Evolutionary conservation across 345 rosid genomes (phyloP), one percentile per base, ranked within the genome.

Genomic region (Odontarrhena argentea): DNA sequence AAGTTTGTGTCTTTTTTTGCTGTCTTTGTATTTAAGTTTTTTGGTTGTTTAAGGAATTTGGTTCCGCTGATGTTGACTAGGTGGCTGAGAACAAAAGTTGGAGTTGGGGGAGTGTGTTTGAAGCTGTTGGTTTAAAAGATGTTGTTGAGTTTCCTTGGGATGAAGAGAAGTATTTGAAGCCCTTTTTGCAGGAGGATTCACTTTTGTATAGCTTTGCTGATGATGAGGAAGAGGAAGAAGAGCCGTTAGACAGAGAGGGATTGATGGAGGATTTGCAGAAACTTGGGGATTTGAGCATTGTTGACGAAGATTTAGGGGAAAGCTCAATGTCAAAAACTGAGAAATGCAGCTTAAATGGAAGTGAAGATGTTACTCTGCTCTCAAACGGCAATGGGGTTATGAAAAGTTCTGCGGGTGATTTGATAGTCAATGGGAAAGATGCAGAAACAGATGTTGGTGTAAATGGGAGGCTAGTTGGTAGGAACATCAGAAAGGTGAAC

Each of bases 11-110:
- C 10, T 45, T 60, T 26, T 3, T 18, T 42, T 10, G 24, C 24
- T 12, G 10, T 18, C 35, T 8, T 55, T 37, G 15, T 5, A 56
- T 2, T 6, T 7, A 36, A 15, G 7, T 5, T 43, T 36, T 42
- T 13, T 28, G 4, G 7, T 35, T 55, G 2, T 18, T 71, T 62
- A 9, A 24, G 28, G 18, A 38, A 46, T 15, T 54, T 65, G 14
- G 18, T 65, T 76, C 24, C 13, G 54, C 28, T 53, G 10, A 45
- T 60, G 0, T 28, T 28, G n/a, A 55, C 37, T 58, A 94, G 97
- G 97, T 94, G 69, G 91, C 91, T 25, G 75, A 78, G 60, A 82
- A 88, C 70, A 83, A 73, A 74, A 77, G 89, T 55, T 94, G 95
- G 96, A 87, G 84, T 77, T 91, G 92, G 47, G 76, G 74, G 58